Evolutionary conservation across 768 basidiomycete species (phyloP).

Genomic region (Trametes maxima): DNA sequence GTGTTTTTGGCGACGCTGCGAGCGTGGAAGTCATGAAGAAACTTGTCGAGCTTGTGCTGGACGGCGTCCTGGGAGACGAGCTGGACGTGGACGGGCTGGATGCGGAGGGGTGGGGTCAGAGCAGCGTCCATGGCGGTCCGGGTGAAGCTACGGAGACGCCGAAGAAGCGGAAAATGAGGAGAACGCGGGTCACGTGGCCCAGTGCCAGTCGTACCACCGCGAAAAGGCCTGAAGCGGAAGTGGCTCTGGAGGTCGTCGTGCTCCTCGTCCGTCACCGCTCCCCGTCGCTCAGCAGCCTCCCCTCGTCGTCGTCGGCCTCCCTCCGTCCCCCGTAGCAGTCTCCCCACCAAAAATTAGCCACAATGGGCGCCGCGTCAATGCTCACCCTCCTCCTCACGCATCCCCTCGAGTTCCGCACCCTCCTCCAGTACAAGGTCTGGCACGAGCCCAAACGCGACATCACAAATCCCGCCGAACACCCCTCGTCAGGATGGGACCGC

Average conservation of each 20-base stretch:
- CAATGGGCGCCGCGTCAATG: constrained; percentile 63
- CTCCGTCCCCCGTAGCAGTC: neutral
- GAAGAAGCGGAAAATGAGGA: neutral
- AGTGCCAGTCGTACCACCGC: constrained; percentile 14
- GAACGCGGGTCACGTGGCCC: constrained; percentile 7
- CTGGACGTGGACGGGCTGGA: constrained; percentile 27
- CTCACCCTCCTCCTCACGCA: constrained; percentile 72
- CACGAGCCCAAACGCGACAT: constrained; percentile 85
- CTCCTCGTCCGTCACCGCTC: neutral
- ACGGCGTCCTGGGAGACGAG: constrained; percentile 32
- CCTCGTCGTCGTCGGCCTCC: neutral
- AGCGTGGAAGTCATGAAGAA: constrained; percentile 36
- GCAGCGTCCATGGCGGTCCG: constrained; percentile 31
- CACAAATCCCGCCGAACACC: constrained; percentile 68
- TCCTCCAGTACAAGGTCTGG: constrained; percentile 83
- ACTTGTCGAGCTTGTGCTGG: constrained; percentile 31
- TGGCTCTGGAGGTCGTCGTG: neutral
- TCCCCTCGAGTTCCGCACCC: constrained; percentile 79
- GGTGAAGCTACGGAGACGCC: neutral
- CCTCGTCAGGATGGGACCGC: constrained; percentile 86
- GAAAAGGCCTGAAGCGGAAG: neutral
- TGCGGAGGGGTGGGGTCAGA: constrained; percentile 32
- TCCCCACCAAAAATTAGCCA: constrained; percentile 14
- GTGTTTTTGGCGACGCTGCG: constrained; percentile 33
- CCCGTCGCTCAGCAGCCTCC: neutral